Conservation (phyloP, 352 stramenopile genomes). For the Pythium utonaiense region DNA sequence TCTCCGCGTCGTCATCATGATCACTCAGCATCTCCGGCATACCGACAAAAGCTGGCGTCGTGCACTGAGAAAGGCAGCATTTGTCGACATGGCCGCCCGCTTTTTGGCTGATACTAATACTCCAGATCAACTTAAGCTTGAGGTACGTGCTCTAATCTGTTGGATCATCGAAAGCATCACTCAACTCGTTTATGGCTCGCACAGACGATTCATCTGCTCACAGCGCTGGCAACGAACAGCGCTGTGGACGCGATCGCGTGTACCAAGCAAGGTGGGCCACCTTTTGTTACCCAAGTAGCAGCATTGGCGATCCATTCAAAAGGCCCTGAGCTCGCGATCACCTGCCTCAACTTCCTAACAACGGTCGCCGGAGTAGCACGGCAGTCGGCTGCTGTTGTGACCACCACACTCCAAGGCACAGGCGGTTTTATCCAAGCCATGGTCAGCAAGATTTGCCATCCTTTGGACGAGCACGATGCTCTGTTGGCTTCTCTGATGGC, state of each 20-base stretch:
- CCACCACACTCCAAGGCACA: neutral
- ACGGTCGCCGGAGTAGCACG: neutral
- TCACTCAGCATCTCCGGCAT: neutral
- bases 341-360: neutral
- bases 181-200: too few species aligned
- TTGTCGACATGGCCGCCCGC: neutral
- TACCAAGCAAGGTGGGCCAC: neutral
- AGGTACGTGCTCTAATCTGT: neutral
- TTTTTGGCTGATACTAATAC: neutral
- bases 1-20: neutral
- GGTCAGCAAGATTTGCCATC: neutral
- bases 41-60: neutral
- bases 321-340: neutral
- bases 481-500: neutral
- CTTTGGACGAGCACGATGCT: neutral
- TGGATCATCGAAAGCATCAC: too few species aligned
- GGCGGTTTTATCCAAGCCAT: neutral
- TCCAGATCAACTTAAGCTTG: too few species aligned
- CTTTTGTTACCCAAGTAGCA: neutral
- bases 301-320: neutral
- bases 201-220: neutral
- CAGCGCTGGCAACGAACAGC: neutral
- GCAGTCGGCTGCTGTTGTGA: neutral
- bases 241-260: constrained; percentile 8
- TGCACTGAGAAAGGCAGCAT: neutral